These are phyloP conservation scores for Globisporangium paroecandrum DNA, from an alignment of 352 stramenopile species.

Conservation along the genomic window DNA sequence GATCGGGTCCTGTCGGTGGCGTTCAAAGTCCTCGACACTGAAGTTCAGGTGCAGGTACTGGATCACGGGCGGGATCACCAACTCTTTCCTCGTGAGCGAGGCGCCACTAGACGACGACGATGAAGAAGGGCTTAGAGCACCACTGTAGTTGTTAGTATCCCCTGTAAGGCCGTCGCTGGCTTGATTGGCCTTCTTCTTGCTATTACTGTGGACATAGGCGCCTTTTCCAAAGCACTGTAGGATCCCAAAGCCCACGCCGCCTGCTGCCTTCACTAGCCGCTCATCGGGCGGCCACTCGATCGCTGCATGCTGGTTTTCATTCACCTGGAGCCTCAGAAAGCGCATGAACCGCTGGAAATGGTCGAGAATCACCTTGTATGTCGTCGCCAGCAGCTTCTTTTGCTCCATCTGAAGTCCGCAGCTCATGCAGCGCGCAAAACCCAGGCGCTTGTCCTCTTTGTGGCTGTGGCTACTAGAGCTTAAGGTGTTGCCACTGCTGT, in stretches of 20 bases:
- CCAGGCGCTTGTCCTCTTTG: slow-evolving; percentile 8
- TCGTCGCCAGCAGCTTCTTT: slow-evolving; percentile 75
- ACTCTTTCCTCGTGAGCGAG: slow-evolving; percentile 40
- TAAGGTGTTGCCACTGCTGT: neutral
- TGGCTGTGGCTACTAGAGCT: neutral
- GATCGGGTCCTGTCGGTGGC: slow-evolving; percentile 89
- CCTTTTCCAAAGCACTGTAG: slow-evolving; percentile 42
- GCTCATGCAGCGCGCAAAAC: slow-evolving; percentile 72
- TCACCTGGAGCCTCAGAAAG: slow-evolving; percentile 47
- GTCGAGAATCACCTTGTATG: slow-evolving; percentile 93
- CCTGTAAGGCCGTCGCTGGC: neutral
- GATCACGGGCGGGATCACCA: slow-evolving; percentile 91
- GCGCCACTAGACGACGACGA: neutral
- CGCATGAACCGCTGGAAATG: slow-evolving; percentile 91
- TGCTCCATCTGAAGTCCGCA: slow-evolving; percentile 74
- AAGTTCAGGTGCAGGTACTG: slow-evolving; percentile 88
- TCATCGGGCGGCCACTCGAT: slow-evolving; percentile 90
- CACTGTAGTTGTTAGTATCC: neutral
- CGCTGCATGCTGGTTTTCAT: slow-evolving; percentile 38
- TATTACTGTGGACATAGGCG: slow-evolving; percentile 7
- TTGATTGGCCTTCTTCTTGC: slow-evolving; percentile 16
- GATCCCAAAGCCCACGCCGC: slow-evolving; percentile 92
- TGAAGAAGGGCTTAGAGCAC: neutral
- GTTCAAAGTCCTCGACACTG: slow-evolving; percentile 73
- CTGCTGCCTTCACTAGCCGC: slow-evolving; percentile 85